Base-by-base conservation (phyloP, 495 filamentous ascomycete genomes). In the Talaromyces thailandensis region DNA sequence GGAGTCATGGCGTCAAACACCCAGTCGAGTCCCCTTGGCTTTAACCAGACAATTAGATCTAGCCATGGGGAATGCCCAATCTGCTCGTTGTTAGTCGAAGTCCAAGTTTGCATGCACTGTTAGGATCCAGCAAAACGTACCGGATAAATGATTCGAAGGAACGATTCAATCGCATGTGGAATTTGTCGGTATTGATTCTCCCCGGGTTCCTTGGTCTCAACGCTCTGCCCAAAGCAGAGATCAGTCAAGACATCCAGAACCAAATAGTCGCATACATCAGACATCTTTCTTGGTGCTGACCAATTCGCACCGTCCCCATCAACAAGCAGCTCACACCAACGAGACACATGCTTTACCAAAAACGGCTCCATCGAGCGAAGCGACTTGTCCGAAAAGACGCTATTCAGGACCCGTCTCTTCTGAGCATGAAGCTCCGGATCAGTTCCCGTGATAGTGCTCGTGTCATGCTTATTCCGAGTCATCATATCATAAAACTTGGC, bases 181-280 rank as follows among this genome's bases (percentile, higher is more conserved):
- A 75, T 55, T 6, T 31, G 16, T 51, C 65, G 67, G 3, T 71
- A 28, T 4, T 40, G 37, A 52, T 69, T 71, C 4, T 68, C 60
- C 12, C 61, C 65, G 14, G 71, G 70, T 29, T 74, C 69, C 59
- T 72, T 74, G 11, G 64, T 65, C 29, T 70, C 45, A 60, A 72
- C 64, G 2, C 67, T 69, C n/a, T 45, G 62, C 5, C 67, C 67
- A 43, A 70, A 70, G 37, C 68, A 59, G 1, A 69, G 61, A 24
- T 70, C 68, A 0, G 62, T 61, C 64, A 72, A 63, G 29, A 72
- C 66, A 58, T 74, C 71, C 40, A 72, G 68, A 0, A 64, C 60
- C 3, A 73, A 65, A 21, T 51, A 37, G 14, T 66, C 61, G n/a
- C 67, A 51, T 43, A 55, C 60, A 9, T 71, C 62, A 1, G 67